A percentile compares a stretch with the other conserved stretches of the same genome.
Evolutionary conservation across 371 early-diverging fungal species (phyloP).

Genomic region (Syncephalastrum contaminatum): DNA sequence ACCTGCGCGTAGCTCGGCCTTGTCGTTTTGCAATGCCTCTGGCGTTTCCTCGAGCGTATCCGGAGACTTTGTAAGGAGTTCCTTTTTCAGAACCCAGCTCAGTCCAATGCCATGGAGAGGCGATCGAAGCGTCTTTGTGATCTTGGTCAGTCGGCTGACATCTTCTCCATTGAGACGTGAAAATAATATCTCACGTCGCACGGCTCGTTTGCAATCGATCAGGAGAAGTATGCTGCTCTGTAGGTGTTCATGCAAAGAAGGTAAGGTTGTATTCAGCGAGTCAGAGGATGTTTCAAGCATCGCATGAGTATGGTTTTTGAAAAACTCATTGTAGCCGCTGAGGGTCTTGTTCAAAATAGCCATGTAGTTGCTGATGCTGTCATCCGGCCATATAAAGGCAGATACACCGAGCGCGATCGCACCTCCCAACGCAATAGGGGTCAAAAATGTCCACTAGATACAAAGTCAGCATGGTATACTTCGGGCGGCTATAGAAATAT

Average conservation of each 20-base stretch:
- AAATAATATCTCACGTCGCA: conserved; percentile 27
- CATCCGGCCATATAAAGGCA: conserved; percentile 36
- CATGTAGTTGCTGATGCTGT: conserved; percentile 31
- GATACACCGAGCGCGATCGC: conserved; percentile 26
- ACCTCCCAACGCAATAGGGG: conserved; percentile 25
- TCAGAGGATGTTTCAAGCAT: conserved; percentile 15
- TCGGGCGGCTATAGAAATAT: background rate
- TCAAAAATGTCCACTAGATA: conserved; percentile 28
- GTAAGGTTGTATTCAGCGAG: conserved; percentile 5
- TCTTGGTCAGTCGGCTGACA: conserved; percentile 21
- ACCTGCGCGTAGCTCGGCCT: background rate
- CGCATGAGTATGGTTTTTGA: conserved; percentile 28
- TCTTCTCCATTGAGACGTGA: conserved; percentile 29
- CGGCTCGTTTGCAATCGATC: conserved; percentile 38
- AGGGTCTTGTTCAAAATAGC: conserved; percentile 18
- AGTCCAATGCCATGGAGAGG: conserved; percentile 33
- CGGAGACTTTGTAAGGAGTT: conserved; percentile 6
- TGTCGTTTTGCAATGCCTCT: conserved; percentile 3
- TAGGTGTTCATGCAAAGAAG: conserved; percentile 16
- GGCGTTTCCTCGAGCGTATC: background rate
- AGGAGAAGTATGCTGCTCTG: conserved; percentile 22
- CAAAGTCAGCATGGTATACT: background rate
- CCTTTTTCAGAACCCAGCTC: conserved; percentile 20
- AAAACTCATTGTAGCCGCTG: conserved; percentile 23
- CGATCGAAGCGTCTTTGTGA: conserved; percentile 17